Evolutionary conservation across 805 yeast species (phyloP).

Genomic region (Pichia phayaonensis): DNA sequence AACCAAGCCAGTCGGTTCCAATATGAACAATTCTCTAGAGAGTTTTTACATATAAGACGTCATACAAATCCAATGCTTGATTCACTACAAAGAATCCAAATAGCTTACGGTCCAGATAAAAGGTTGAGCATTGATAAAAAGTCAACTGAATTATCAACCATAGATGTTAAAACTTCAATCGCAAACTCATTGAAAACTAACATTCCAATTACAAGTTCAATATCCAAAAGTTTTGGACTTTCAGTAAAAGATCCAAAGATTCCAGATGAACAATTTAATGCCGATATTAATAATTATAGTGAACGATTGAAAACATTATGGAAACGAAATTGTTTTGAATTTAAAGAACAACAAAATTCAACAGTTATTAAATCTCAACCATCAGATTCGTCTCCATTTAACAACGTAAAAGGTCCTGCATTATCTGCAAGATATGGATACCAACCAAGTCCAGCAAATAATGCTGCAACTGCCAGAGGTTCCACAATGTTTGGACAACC

Average conservation of each 20-base stretch:
- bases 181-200: not conserved
- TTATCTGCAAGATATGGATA: constrained; percentile 4
- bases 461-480: not conserved
- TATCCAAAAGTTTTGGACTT: constrained; percentile 1
- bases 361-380: not conserved
- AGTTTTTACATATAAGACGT: constrained; percentile 61
- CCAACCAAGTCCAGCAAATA: not conserved
- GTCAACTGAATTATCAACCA: not conserved
- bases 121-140: not conserved
- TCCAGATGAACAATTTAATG: not conserved
- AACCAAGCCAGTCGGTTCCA: constrained; percentile 55
- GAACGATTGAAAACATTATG: constrained; percentile 9
- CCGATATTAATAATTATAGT: constrained; percentile 5
- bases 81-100: constrained; percentile 45
- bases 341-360: not conserved
- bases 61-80: constrained; percentile 64
- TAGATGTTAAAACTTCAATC: not conserved
- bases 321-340: constrained; percentile 8
- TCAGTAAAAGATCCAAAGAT: constrained; percentile 1
- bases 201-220: not conserved
- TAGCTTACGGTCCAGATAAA: not conserved
- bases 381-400: not conserved
- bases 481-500: constrained; percentile 6
- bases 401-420: not conserved
- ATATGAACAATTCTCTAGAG: constrained; percentile 70